A percentile compares a stretch with the other conserved stretches of the same genome.
phyloP scores from a whole-genome alignment of 805 yeast species.

The Komagataella mondaviorum region DNA sequence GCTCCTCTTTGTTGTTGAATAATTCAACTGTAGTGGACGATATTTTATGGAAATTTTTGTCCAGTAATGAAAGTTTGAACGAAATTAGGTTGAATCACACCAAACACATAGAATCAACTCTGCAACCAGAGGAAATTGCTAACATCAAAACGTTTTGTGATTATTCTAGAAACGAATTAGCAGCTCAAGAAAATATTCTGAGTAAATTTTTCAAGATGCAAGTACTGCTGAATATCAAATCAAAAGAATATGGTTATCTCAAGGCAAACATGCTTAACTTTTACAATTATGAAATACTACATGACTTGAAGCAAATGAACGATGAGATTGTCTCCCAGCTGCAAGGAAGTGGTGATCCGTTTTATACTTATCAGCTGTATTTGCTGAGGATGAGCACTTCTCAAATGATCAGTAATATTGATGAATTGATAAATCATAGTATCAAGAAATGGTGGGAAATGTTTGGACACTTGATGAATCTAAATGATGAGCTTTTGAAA shows the following conservation, averaged over 20 bases:
- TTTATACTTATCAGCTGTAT: constrained; percentile 2
- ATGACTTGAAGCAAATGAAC: constrained; percentile 1
- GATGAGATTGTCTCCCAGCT: constrained; percentile 1
- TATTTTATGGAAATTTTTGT: constrained; percentile 28
- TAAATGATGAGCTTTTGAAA: constrained; percentile 15
- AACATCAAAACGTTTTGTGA: constrained; percentile 35
- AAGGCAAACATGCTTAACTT: constrained; percentile 3
- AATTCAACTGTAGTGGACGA: constrained; percentile 21
- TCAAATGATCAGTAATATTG: constrained; percentile 18
- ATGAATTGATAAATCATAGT: constrained; percentile 17
- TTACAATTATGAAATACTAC: constrained; percentile 3
- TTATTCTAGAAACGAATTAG: constrained; percentile 30
- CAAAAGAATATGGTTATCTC: constrained; percentile 16
- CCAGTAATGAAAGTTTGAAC: constrained; percentile 13
- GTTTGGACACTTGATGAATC: constrained; percentile 24
- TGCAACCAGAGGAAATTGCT: constrained; percentile 22
- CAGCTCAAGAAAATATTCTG: constrained; percentile 14
- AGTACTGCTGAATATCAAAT: constrained; percentile 19
- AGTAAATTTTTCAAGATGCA: constrained; percentile 23
- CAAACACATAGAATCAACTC: constrained; percentile 6
- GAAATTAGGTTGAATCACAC: constrained; percentile 5
- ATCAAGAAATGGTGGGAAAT: constrained; percentile 31
- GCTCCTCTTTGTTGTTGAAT: constrained; percentile 28
- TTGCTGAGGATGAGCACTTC: constrained; percentile 7
- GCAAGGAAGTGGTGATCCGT: constrained; percentile 4